phyloP scores from a whole-genome alignment of 2,329 filamentous ascomycete species.

The Clonostachys rhizophaga region DNA sequence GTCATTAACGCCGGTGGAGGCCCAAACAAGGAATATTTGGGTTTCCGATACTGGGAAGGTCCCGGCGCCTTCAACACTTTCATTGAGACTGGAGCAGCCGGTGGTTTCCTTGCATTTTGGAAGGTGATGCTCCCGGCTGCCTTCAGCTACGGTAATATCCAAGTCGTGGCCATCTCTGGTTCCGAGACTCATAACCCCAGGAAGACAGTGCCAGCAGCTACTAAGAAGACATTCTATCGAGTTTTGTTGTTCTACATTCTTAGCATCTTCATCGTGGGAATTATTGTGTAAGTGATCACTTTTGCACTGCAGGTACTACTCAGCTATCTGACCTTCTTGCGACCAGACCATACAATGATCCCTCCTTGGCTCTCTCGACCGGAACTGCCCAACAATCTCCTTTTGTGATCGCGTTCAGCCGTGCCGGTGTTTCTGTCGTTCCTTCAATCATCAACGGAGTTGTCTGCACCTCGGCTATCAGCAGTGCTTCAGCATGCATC shows the following conservation, averaged over 20 bases:
- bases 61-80: slow-evolving; percentile 56
- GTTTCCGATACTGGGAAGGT: slow-evolving; percentile 43
- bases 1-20: slow-evolving; percentile 57
- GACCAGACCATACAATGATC: slow-evolving; percentile 59
- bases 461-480: slow-evolving; percentile 59
- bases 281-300: slow-evolving; percentile 50
- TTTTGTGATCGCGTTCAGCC: slow-evolving; percentile 68
- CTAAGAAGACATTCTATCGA: slow-evolving; percentile 77
- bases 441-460: slow-evolving; percentile 65
- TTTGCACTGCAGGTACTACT: slow-evolving; percentile 1
- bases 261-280: slow-evolving; percentile 69
- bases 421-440: slow-evolving; percentile 59
- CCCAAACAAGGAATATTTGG: slow-evolving; percentile 41
- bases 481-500: slow-evolving; percentile 48
- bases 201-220: slow-evolving; percentile 70
- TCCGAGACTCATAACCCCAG: slow-evolving; percentile 70
- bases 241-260: slow-evolving; percentile 78
- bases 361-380: slow-evolving; percentile 53
- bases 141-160: slow-evolving; percentile 67
- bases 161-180: slow-evolving; percentile 39
- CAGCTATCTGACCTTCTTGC: slow-evolving; percentile 40
- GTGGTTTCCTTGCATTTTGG: slow-evolving; percentile 69
- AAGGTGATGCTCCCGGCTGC: slow-evolving; percentile 69
- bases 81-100: slow-evolving; percentile 5
- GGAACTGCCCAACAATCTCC: slow-evolving; percentile 50